A percentile compares a stretch with the other conserved stretches of the same genome.
phyloP scores from a whole-genome alignment of 139 green algal species.

The Chlorella ohadii region DNA sequence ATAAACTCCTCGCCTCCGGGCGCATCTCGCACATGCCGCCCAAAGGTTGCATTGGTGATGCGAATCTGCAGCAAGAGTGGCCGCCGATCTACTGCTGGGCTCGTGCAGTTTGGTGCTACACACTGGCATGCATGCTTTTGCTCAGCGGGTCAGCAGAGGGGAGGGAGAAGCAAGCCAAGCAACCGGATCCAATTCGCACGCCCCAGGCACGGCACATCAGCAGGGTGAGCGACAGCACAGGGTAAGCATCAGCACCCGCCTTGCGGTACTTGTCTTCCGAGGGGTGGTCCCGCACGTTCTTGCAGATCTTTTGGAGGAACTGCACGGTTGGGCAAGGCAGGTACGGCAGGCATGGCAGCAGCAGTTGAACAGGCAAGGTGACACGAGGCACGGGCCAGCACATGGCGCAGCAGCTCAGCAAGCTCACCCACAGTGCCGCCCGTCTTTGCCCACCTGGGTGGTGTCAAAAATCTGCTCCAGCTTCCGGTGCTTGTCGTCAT shows the following conservation, averaged over 20 bases:
- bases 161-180: too few relatives aligned
- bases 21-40: conserved; percentile 2
- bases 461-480: conserved; percentile 38
- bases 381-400: too few relatives aligned
- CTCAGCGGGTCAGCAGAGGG: too few relatives aligned
- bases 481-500: conserved; percentile 44
- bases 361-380: too few relatives aligned
- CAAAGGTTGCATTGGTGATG: conserved; percentile 30
- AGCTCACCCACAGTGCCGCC: neutral
- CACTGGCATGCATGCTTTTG: too few relatives aligned
- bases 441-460: neutral
- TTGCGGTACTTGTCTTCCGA: conserved; percentile 61
- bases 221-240: too few relatives aligned
- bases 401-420: too few relatives aligned
- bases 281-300: conserved; percentile 58
- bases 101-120: too few relatives aligned
- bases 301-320: conserved; percentile 51
- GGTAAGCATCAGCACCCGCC: conserved; percentile 11
- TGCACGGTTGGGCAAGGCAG: too few relatives aligned
- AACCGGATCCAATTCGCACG: too few relatives aligned
- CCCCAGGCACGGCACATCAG: too few relatives aligned
- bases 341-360: neutral
- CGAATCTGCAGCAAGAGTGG: conserved; percentile 1
- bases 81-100: too few relatives aligned
- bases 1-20: conserved; percentile 60